These are phyloP conservation scores for Cladophialophora psammophila DNA, from an alignment of 2,329 filamentous ascomycete genomes.

Conservation along the genomic window DNA sequence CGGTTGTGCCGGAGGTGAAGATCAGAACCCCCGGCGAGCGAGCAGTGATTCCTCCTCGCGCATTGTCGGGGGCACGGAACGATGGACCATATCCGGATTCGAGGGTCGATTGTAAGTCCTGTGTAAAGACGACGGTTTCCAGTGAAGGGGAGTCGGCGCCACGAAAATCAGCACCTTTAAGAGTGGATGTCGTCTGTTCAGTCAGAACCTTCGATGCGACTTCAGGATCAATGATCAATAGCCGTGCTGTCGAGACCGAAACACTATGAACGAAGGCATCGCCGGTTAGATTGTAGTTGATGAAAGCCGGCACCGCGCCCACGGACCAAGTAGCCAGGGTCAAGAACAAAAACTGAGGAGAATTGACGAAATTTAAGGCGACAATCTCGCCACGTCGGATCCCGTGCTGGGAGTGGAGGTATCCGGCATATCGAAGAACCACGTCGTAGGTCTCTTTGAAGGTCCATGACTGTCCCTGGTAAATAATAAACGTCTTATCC, in stretches of 20 bases:
- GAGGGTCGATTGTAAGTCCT: slow-evolving; percentile 59
- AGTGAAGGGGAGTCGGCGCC: slow-evolving; percentile 47
- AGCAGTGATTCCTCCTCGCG: slow-evolving; percentile 59
- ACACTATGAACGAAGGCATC: slow-evolving; percentile 77
- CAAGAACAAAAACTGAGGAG: slow-evolving; percentile 75
- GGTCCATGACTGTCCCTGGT: too few relatives aligned
- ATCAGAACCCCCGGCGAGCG: slow-evolving; percentile 75
- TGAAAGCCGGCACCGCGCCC: slow-evolving; percentile 81
- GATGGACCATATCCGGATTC: too few relatives aligned
- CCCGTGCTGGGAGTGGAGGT: slow-evolving; percentile 70
- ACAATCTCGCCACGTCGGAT: slow-evolving; percentile 77
- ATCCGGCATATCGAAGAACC: slow-evolving; percentile 75
- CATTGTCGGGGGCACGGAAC: slow-evolving; percentile 51
- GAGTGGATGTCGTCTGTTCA: slow-evolving; percentile 44
- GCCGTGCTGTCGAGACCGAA: slow-evolving; percentile 67
- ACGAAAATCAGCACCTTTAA: too few relatives aligned
- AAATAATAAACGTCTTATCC: too few relatives aligned
- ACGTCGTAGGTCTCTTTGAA: slow-evolving; percentile 58
- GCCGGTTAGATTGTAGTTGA: slow-evolving; percentile 81
- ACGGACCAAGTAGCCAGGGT: slow-evolving; percentile 82
- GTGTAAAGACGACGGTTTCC: slow-evolving; percentile 67
- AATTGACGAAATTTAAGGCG: slow-evolving; percentile 82
- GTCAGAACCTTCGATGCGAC: slow-evolving; percentile 60
- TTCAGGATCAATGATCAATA: slow-evolving; percentile 54
- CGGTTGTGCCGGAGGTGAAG: slow-evolving; percentile 95